A percentile compares a stretch with the other conserved stretches of the same genome.
Evolutionary conservation across 768 basidiomycete species (phyloP).

Genomic region (Lentinula raphanica): DNA sequence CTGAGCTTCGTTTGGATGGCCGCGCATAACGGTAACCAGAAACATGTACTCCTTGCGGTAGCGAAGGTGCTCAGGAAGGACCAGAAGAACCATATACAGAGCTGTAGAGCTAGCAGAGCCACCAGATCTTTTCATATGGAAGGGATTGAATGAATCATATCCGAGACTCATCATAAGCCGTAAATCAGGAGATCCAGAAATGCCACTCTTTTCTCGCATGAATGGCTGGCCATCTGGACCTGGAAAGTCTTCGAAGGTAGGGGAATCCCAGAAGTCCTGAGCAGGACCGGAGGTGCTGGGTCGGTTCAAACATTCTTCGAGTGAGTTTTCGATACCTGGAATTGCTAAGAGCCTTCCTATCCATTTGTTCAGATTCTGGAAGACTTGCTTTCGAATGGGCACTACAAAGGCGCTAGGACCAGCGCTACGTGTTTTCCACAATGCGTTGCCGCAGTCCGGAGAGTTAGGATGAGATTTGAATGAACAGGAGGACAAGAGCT

Average conservation of each 20-base stretch:
- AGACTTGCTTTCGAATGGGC: neutral
- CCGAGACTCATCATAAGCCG: constrained; percentile 10
- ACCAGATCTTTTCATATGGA: constrained; percentile 3
- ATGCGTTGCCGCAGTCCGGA: neutral
- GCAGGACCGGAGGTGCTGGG: neutral
- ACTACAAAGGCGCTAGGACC: neutral
- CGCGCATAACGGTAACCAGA: constrained; percentile 37
- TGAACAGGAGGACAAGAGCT: neutral
- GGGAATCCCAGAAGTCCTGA: neutral
- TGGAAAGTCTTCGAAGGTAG: constrained; percentile 3
- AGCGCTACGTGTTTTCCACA: neutral
- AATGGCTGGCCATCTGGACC: constrained; percentile 14
- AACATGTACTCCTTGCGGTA: constrained; percentile 36
- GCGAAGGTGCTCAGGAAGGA: constrained; percentile 27
- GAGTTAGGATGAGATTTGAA: neutral
- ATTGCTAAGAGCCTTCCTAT: neutral
- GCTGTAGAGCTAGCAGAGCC: constrained; percentile 9
- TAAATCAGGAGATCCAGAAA: neutral
- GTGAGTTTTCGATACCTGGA: neutral
- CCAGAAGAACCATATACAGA: constrained; percentile 25
- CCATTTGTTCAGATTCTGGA: neutral
- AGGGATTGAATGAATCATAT: constrained; percentile 13
- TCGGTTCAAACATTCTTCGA: neutral
- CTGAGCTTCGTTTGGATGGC: constrained; percentile 26
- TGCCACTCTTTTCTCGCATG: neutral